Percentiles rank a stretch among this genome's conserved stretches.
Conservation (phyloP, 306 rosid genomes). For the Adenanthera pavonina region DNA sequence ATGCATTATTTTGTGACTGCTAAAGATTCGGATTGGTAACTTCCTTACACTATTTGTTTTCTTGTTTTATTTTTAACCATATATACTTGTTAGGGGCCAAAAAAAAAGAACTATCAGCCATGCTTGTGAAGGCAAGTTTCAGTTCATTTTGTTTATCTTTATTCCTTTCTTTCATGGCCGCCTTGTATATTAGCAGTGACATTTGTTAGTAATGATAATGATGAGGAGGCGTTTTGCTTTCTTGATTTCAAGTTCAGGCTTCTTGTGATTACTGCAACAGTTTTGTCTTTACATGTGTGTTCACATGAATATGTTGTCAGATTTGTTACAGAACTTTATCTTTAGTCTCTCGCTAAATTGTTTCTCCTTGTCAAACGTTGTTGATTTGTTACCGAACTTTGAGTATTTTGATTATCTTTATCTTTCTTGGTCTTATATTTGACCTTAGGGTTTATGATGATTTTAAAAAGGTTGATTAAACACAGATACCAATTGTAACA, state of each 20-base stretch:
- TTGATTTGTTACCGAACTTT: neutral
- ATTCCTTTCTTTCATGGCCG: neutral
- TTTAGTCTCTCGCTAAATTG: neutral
- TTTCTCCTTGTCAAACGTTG: neutral
- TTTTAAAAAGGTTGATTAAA: too few species aligned
- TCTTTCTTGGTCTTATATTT: too few species aligned
- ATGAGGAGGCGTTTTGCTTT: neutral
- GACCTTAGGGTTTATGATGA: neutral
- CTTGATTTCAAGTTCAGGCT: neutral
- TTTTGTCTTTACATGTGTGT: neutral
- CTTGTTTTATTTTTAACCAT: neutral
- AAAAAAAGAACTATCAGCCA: neutral
- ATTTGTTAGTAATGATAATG: neutral
- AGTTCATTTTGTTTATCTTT: neutral
- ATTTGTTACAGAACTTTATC: neutral
- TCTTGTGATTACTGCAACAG: neutral
- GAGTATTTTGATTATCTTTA: neutral
- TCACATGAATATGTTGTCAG: neutral
- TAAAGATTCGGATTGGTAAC: neutral
- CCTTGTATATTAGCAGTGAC: neutral
- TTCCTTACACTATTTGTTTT: neutral
- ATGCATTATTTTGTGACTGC: neutral
- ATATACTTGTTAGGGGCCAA: neutral
- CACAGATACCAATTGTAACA: neutral
- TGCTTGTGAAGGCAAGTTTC: neutral